These are phyloP conservation scores for Hysterium pulicare DNA, from an alignment of 2,329 filamentous ascomycete species.

Conservation along the genomic window DNA sequence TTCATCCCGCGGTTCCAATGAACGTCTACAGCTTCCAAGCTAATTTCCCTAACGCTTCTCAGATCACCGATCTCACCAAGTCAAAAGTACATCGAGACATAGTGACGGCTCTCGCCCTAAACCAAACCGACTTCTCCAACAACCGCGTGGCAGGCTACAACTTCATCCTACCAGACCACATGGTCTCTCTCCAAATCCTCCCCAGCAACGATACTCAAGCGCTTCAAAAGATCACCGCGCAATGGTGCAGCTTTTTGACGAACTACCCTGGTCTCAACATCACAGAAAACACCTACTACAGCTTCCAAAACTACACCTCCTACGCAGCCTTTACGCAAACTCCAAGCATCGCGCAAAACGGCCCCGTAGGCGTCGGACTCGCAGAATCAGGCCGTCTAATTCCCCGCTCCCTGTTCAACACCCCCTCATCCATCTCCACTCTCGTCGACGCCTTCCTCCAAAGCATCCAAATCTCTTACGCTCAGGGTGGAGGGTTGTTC, in stretches of 20 bases:
- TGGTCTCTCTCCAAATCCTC: constrained; percentile 29
- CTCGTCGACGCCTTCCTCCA: constrained; percentile 29
- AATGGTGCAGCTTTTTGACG: constrained; percentile 30
- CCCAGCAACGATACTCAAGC: constrained; percentile 23
- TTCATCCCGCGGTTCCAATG: constrained; percentile 30
- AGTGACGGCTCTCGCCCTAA: constrained; percentile 27
- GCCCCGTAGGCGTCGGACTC: constrained; percentile 32
- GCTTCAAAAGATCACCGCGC: constrained; percentile 23
- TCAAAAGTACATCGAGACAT: constrained; percentile 31
- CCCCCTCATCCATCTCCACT: constrained; percentile 15
- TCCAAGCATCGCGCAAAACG: constrained; percentile 30
- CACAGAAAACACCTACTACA: constrained; percentile 28
- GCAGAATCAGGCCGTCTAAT: constrained; percentile 33
- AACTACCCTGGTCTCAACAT: constrained; percentile 30
- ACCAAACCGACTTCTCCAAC: constrained; percentile 26
- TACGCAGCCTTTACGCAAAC: constrained; percentile 29
- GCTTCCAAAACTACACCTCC: constrained; percentile 28
- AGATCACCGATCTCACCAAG: constrained; percentile 23
- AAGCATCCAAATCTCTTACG: constrained; percentile 29
- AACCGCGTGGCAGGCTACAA: constrained; percentile 35
- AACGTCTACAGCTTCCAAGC: constrained; percentile 37
- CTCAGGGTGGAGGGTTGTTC: constrained; percentile 16
- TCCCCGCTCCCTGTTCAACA: constrained; percentile 25
- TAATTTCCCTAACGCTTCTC: constrained; percentile 18
- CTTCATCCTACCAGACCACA: constrained; percentile 29